Evolutionary conservation across 306 rosid genomes (phyloP).

Genomic region (Ochetophila trinervis): DNA sequence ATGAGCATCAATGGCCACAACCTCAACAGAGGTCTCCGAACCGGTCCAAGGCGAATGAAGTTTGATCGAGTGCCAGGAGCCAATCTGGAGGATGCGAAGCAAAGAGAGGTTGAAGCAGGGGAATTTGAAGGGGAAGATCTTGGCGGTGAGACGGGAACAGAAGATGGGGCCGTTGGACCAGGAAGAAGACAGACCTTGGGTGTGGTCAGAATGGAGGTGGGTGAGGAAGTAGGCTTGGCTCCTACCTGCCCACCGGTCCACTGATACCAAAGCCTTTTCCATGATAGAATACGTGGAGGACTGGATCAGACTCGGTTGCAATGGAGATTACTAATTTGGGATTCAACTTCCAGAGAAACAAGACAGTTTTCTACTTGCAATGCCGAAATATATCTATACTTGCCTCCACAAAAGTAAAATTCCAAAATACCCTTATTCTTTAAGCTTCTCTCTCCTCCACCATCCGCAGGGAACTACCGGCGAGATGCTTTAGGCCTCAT

Average conservation of each 20-base stretch:
- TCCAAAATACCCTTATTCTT: too few species aligned
- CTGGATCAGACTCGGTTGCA: too few species aligned
- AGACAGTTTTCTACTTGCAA: too few species aligned
- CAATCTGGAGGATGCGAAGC: constrained; percentile 46
- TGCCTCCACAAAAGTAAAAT: too few species aligned
- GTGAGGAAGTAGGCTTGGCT: constrained; percentile 68
- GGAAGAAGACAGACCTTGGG: constrained; percentile 51
- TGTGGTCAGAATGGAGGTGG: constrained; percentile 79
- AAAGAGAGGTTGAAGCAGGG: constrained; percentile 54
- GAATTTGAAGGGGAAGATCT: constrained; percentile 57
- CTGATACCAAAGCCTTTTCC: constrained; percentile 55
- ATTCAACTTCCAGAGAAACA: too few species aligned
- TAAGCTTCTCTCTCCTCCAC: too few species aligned
- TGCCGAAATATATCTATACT: too few species aligned
- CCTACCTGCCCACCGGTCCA: constrained; percentile 56
- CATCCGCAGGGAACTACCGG: too few species aligned
- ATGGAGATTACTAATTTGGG: too few species aligned
- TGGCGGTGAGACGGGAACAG: constrained; percentile 69
- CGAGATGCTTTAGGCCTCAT: too few species aligned
- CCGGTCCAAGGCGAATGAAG: constrained; percentile 39
- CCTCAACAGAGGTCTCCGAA: constrained; percentile 23
- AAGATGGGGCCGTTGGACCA: constrained; percentile 62
- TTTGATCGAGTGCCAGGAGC: constrained; percentile 42
- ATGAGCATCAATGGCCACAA: constrained; percentile 61
- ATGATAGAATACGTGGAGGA: constrained; percentile 12